Evolutionary conservation across 148 eudicot genomes (phyloP).

Genomic region (Dianthus caryophyllus): DNA sequence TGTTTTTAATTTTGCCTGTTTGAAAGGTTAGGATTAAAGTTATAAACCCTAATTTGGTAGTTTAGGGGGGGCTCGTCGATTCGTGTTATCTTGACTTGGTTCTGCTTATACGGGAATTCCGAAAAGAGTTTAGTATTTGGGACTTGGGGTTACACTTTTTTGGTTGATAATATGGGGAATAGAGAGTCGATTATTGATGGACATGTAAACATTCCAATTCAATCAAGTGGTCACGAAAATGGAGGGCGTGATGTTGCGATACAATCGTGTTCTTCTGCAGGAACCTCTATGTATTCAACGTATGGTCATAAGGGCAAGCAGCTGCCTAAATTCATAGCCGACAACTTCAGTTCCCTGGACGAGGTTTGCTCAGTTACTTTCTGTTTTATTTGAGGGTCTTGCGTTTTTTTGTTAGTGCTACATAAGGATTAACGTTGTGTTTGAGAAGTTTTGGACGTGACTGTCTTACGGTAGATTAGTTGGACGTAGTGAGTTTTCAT

Average conservation of each 20-base stretch:
- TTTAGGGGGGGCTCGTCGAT: no score
- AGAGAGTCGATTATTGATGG: constrained; percentile 32
- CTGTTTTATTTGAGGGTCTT: neutral
- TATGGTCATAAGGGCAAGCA: constrained; percentile 27
- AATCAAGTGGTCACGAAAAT: neutral
- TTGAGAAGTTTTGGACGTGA: neutral
- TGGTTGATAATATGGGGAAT: no score
- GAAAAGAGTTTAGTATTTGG: no score
- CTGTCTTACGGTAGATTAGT: neutral
- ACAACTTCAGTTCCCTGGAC: constrained; percentile 67
- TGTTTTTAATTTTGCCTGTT: neutral
- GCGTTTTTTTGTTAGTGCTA: neutral
- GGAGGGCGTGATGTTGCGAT: constrained; percentile 6
- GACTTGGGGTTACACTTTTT: no score
- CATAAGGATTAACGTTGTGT: neutral
- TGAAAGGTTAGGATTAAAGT: neutral
- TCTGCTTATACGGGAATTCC: no score
- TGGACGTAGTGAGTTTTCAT: neutral
- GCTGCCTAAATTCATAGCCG: constrained; percentile 48
- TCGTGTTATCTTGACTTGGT: no score
- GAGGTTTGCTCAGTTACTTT: constrained; percentile 40
- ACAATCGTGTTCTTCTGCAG: constrained; percentile 35
- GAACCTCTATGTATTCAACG: constrained; percentile 35
- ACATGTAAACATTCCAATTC: neutral
- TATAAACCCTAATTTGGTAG: constrained; percentile 9